Evolutionary conservation across 2,329 filamentous ascomycete genomes (phyloP).

Genomic region (Karstenula rhodostoma): DNA sequence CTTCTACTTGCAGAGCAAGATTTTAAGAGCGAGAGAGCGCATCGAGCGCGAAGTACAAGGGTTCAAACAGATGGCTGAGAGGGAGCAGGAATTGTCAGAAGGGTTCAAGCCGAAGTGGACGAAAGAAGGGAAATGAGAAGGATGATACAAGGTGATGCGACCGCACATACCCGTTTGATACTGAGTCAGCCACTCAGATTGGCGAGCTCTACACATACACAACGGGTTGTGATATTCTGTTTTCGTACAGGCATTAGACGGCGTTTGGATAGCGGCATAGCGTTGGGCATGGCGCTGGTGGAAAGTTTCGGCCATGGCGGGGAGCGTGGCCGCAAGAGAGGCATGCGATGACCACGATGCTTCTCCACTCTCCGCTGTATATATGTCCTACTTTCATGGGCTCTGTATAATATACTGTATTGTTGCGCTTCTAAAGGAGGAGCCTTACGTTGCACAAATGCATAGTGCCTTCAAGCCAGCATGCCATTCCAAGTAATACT

Average conservation of each 20-base stretch:
- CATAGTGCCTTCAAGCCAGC: neutral
- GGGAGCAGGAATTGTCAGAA: slow-evolving; percentile 80
- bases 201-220: neutral
- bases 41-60: slow-evolving; percentile 87
- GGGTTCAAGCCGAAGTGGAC: slow-evolving; percentile 97
- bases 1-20: slow-evolving; percentile 98
- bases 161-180: neutral
- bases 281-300: slow-evolving; percentile 17
- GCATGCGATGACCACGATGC: slow-evolving; percentile 13
- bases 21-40: slow-evolving; percentile 87
- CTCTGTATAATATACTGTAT: slow-evolving; percentile 18
- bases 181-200: neutral
- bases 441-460: neutral
- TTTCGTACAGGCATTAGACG: slow-evolving; percentile 18
- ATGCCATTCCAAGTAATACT: neutral
- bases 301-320: slow-evolving; percentile 1
- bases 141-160: neutral
- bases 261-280: slow-evolving; percentile 29
- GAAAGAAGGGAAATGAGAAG: slow-evolving; percentile 66
- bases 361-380: slow-evolving; percentile 29
- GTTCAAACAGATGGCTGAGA: slow-evolving; percentile 72
- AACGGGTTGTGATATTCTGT: neutral
- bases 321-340: slow-evolving; percentile 10
- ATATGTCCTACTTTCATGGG: slow-evolving; percentile 3
- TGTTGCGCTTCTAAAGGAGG: neutral